Evolutionary conservation across 768 basidiomycete species (phyloP), one percentile per base, ranked within the genome.

Genomic region (Auricularia heimuer): DNA sequence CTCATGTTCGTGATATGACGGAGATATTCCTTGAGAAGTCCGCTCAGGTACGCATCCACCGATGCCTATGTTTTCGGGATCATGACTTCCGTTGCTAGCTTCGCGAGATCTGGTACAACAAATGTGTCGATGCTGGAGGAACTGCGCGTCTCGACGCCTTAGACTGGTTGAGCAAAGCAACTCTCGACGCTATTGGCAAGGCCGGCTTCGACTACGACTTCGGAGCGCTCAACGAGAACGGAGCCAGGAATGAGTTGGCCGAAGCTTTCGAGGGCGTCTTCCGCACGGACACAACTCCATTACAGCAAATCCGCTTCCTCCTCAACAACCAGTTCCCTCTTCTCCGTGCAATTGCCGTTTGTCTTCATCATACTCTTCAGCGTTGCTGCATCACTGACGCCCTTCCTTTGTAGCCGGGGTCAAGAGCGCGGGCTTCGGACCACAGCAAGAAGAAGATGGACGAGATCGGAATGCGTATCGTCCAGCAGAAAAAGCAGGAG

Each of bases 1-100:
- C 79, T 0, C 85, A 87, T 67, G 79, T 88, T 47, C 77, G 85
- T 2, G 82, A 81, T 47, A 60, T 88, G 18, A 84, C 84, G 0
- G 77, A 77, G 14, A 81, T 83, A 10, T 87, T 88, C 66, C 67
- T 85, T 3, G 78, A 80, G 1, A 88, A 87, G 71, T 74, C 86
- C 0, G 67, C 79, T 0, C 74, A 82, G 71, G 86, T 83, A 69
- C 39, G 47, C 10, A 18, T 18, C 18, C 47, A 51, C 8, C 56
- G 1, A 10, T 12, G 35, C 29, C 33, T 1, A 60, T 35, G 2
- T 7, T 24, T 60, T 60, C 39, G 39, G 24, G 29, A 29, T 29
- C 29, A 29, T 29, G 29, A 29, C 29, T 29, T 0, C 29, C 29
- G 29, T 34, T 29, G 11, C 29, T n/a, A 71, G 72, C 68, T 73